Conservation (phyloP, 306 rosid species). For the Dryas alaskensis region DNA sequence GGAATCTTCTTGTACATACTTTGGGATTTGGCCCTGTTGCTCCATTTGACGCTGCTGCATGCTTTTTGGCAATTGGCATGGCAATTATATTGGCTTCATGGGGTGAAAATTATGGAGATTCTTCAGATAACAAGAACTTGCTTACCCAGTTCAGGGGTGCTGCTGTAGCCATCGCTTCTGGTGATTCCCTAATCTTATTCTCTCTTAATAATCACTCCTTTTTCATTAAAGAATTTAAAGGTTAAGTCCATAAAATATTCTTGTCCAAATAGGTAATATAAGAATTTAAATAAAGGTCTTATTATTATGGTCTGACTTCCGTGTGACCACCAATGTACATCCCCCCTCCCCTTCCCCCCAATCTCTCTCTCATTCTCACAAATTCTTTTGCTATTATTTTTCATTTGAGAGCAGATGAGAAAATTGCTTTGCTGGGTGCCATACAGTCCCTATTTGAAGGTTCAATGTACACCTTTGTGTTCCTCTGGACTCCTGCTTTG, state of each 20-base stretch:
- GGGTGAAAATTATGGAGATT: constrained; percentile 85
- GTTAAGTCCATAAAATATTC: neutral
- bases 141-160: constrained; percentile 86
- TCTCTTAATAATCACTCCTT: neutral
- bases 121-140: constrained; percentile 80
- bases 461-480: constrained; percentile 94
- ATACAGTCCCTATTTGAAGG: constrained; percentile 99
- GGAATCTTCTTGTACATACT: constrained; percentile 82
- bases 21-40: constrained; percentile 91
- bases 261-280: neutral
- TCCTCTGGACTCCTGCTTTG: constrained; percentile 98
- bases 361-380: neutral
- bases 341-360: too few species aligned
- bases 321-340: neutral
- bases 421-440: constrained; percentile 89
- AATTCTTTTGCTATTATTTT: constrained; percentile 8
- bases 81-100: constrained; percentile 72
- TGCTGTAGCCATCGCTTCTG: constrained; percentile 92
- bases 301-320: neutral
- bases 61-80: constrained; percentile 95
- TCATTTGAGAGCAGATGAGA: constrained; percentile 52
- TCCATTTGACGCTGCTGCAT: constrained; percentile 97
- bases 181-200: constrained; percentile 31
- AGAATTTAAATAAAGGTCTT: neutral
- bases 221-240: neutral